Evolutionary conservation across 2,329 filamentous ascomycete genomes (phyloP).

Genomic region (Epichloe festucae): DNA sequence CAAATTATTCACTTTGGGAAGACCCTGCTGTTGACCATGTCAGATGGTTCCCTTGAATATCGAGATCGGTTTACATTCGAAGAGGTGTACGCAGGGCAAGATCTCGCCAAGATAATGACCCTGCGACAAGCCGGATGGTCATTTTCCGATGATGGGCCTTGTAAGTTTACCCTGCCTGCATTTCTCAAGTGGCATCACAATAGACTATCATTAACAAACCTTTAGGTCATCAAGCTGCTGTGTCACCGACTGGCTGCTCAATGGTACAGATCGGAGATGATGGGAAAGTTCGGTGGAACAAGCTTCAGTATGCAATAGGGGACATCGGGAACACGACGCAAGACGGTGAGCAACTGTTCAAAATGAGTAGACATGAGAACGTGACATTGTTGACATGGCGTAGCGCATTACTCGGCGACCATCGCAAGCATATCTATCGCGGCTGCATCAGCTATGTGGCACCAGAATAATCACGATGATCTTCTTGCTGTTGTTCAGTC

Average conservation of each 20-base stretch:
- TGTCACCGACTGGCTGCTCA: conserved; percentile 49
- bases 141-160: conserved; percentile 52
- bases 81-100: conserved; percentile 50
- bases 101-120: conserved; percentile 52
- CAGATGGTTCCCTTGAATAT: conserved; percentile 71
- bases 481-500: conserved; percentile 55
- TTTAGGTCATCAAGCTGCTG: conserved; percentile 43
- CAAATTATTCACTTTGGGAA: conserved; percentile 58
- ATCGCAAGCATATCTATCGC: conserved; percentile 48
- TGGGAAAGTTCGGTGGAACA: conserved; percentile 45
- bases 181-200: background rate
- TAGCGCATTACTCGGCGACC: conserved; percentile 43
- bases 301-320: conserved; percentile 34
- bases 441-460: conserved; percentile 31
- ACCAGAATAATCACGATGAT: conserved; percentile 50
- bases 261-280: conserved; percentile 45
- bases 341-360: conserved; percentile 27
- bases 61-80: conserved; percentile 64
- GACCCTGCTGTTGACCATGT: conserved; percentile 58
- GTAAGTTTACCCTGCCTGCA: conserved; percentile 28
- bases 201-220: conserved; percentile 6
- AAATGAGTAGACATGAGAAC: background rate
- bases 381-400: conserved; percentile 6
- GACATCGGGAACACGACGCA: conserved; percentile 35
- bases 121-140: conserved; percentile 68